phyloP scores from a whole-genome alignment of 805 yeast species.

The Kregervanrija delftensis region DNA sequence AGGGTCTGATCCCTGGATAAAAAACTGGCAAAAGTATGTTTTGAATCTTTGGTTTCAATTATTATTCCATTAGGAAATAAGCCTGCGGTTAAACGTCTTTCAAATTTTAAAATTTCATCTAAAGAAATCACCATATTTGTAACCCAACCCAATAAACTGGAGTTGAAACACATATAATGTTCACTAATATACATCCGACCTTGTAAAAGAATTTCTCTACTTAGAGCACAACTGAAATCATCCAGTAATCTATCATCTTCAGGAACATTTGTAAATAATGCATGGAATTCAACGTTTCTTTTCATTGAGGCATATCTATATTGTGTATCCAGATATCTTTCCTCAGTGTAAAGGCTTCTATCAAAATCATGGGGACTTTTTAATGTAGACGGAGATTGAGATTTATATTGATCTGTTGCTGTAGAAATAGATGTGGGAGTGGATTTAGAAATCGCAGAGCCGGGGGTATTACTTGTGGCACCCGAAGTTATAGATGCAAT shows the following conservation, averaged over 20 bases:
- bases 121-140: slow-evolving; percentile 69
- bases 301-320: slow-evolving; percentile 58
- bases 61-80: slow-evolving; percentile 85
- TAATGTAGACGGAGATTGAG: neutral
- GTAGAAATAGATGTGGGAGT: no score
- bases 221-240: slow-evolving; percentile 85
- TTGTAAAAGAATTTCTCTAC: slow-evolving; percentile 79
- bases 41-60: slow-evolving; percentile 55
- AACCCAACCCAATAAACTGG: slow-evolving; percentile 86
- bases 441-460: no score
- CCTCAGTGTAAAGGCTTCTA: slow-evolving; percentile 47
- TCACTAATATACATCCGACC: slow-evolving; percentile 83
- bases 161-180: slow-evolving; percentile 74
- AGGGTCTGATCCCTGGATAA: slow-evolving; percentile 72
- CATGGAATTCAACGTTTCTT: slow-evolving; percentile 73
- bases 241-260: slow-evolving; percentile 68
- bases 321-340: slow-evolving; percentile 48
- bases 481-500: neutral
- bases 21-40: slow-evolving; percentile 82
- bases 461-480: neutral
- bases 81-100: slow-evolving; percentile 81
- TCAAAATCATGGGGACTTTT: slow-evolving; percentile 24
- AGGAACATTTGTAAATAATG: slow-evolving; percentile 60
- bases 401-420: no score
- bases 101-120: slow-evolving; percentile 64